Conservation (phyloP, 371 early-diverging fungal genomes). For the Mortierella sp. region DNA sequence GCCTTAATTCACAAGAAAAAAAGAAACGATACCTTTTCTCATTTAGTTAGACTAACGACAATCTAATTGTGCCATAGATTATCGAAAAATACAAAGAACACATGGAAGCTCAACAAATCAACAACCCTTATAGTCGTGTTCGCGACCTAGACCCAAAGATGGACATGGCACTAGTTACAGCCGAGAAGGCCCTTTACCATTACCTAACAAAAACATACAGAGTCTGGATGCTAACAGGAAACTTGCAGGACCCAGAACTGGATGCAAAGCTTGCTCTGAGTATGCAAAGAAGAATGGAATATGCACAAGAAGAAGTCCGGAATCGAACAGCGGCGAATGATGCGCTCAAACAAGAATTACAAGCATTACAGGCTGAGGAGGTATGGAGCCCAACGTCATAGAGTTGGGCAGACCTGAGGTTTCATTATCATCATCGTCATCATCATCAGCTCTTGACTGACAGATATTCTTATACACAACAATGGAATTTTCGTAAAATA, state of each 20-base stretch:
- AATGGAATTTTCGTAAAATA: conserved; percentile 29
- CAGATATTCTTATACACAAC: too few relatives aligned
- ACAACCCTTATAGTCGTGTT: conserved; percentile 25
- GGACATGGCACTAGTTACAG: conserved; percentile 60
- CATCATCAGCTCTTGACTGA: background rate
- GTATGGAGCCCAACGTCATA: conserved; percentile 48
- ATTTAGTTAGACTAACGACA: background rate
- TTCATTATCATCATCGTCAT: conserved; percentile 10
- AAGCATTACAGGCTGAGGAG: conserved; percentile 59
- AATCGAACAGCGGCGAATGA: conserved; percentile 20
- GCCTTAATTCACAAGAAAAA: background rate
- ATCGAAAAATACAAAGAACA: conserved; percentile 62
- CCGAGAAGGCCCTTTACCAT: conserved; percentile 35
- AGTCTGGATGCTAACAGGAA: conserved; percentile 50
- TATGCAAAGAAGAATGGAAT: conserved; percentile 36
- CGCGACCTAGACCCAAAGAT: conserved; percentile 52
- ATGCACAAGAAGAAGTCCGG: conserved; percentile 35
- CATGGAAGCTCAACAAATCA: conserved; percentile 55
- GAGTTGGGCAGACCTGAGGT: too few relatives aligned
- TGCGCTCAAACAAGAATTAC: conserved; percentile 20
- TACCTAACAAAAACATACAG: conserved; percentile 42
- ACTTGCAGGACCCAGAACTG: conserved; percentile 30
- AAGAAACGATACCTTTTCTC: too few relatives aligned
- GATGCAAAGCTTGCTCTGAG: conserved; percentile 41
- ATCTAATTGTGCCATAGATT: conserved; percentile 5